Evolutionary conservation across 768 basidiomycete species (phyloP), one percentile per base, ranked within the genome.

Genomic region (Pleurotus giganteus): DNA sequence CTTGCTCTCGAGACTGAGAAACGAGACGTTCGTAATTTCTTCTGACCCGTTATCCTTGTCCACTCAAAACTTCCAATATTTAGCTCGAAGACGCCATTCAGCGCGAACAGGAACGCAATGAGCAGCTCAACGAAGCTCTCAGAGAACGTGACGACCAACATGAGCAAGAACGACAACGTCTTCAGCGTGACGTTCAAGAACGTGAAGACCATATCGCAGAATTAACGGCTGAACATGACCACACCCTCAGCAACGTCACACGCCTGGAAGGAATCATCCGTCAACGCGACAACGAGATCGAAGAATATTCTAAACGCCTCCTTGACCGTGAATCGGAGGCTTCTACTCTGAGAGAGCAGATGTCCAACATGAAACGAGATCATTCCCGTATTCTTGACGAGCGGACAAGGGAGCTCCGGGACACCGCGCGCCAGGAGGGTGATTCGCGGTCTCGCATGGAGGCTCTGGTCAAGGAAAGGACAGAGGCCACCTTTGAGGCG

Each of bases 181-280:
- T 86, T 29, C 72, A 74, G 6, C 66, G 66, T 9, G 71, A 74
- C 0, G 61, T 87, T 19, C 78, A 83, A 57, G 80, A 83, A 59
- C 77, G 75, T 19, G 81, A 85, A 41, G 74, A 74, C 55, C 79
- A 75, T 31, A 72, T 87, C 34, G 60, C 71, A 0, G 69, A 75
- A 6, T 71, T 86, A 8, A 78, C 79, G 4, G 77, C 79, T 54
- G 86, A 89, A 63, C 76, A 73, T 7, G 76, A 80, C 49, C 81
- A 77, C 58, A 75, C 80, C 4, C 61, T 75, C 31, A 86, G 87
- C 36, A 80, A 73, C 32, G 68, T 78, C 8, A 53, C 71, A n/a
- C 81, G 83, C 21, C 72, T 87, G 15, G 78, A 88, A 67, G 79
- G 79, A 23, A 78, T 80, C 54, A 63, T 87, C 34, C 76, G 72